phyloP scores from a whole-genome alignment of 306 rosid species.

The Hippophae tibetana region DNA sequence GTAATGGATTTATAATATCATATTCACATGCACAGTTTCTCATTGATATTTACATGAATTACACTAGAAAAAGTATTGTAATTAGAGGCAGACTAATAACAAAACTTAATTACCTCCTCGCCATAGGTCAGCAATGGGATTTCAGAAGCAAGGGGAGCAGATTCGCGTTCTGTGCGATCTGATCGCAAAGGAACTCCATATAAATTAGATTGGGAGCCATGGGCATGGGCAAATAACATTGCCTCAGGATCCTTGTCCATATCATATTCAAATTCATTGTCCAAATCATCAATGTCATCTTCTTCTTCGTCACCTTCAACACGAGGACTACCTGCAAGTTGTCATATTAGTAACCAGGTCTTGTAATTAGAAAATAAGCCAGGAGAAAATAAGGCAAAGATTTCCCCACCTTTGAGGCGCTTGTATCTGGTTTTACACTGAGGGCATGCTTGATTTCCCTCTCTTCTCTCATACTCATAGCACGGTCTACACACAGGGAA shows the following conservation, averaged over 20 bases:
- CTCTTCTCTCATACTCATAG: slow-evolving; percentile 75
- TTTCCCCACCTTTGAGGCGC: slow-evolving; percentile 64
- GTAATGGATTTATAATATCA: not conserved
- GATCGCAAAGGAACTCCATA: slow-evolving; percentile 22
- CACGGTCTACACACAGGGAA: slow-evolving; percentile 87
- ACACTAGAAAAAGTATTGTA: not conserved
- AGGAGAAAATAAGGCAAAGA: slow-evolving; percentile 2
- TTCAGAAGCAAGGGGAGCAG: slow-evolving; percentile 60
- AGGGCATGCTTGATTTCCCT: slow-evolving; percentile 87
- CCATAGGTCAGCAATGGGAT: slow-evolving; percentile 86
- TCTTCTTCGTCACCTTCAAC: slow-evolving; percentile 97
- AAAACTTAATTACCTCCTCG: slow-evolving; percentile 59
- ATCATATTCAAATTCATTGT: slow-evolving; percentile 79
- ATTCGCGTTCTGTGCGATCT: slow-evolving; percentile 30
- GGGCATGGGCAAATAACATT: slow-evolving; percentile 30
- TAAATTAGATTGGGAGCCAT: slow-evolving; percentile 36
- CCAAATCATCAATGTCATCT: slow-evolving; percentile 85
- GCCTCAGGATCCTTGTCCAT: slow-evolving; percentile 34
- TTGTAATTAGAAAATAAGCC: slow-evolving; percentile 1
- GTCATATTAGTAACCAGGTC: slow-evolving; percentile 10
- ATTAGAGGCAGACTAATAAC: not conserved
- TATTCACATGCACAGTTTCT: not conserved
- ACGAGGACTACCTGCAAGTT: slow-evolving; percentile 70
- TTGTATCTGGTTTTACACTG: slow-evolving; percentile 90
- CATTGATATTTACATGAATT: not conserved